A percentile compares a stretch with the other conserved stretches of the same genome.
These are phyloP conservation scores for Paspalum notatum DNA, from an alignment of 176 grass and related monocot genomes.

Conservation along the genomic window DNA sequence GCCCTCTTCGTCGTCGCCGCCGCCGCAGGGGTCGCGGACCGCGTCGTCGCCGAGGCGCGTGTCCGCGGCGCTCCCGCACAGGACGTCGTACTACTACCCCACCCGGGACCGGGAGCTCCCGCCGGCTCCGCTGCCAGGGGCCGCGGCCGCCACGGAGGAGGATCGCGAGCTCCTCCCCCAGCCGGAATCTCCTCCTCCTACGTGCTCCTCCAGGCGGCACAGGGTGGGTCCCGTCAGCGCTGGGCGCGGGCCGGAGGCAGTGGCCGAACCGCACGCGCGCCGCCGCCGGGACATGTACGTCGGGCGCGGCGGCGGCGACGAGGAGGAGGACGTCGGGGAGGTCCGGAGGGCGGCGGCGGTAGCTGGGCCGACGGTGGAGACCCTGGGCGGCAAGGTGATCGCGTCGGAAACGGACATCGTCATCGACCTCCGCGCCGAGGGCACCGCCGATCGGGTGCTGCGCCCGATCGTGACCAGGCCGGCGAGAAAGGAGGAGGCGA, in stretches of 20 bases:
- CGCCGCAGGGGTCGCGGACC: too few relatives aligned
- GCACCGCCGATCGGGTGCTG: slow-evolving; percentile 32
- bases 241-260: not conserved
- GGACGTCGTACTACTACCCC: slow-evolving; percentile 78
- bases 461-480: slow-evolving; percentile 59
- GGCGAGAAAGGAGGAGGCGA: slow-evolving; percentile 9
- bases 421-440: slow-evolving; percentile 44
- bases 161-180: slow-evolving; percentile 8
- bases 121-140: slow-evolving; percentile 21
- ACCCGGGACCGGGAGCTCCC: slow-evolving; percentile 36
- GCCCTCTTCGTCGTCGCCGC: not conserved
- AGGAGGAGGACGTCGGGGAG: not conserved
- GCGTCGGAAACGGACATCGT: slow-evolving; percentile 56
- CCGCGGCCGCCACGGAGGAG: slow-evolving; percentile 28
- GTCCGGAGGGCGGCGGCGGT: not conserved
- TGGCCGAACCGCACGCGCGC: not conserved
- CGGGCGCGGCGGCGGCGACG: not conserved
- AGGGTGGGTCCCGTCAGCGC: slow-evolving; percentile 4
- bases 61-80: slow-evolving; percentile 43
- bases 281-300: slow-evolving; percentile 46
- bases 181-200: slow-evolving; percentile 30
- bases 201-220: slow-evolving; percentile 42
- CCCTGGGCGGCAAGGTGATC: slow-evolving; percentile 35
- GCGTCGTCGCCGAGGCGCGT: slow-evolving; percentile 4
- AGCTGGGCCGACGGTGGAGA: not conserved